These are phyloP conservation scores for Gastrodia elata DNA, from an alignment of 106 monocot species.

Conservation along the genomic window DNA sequence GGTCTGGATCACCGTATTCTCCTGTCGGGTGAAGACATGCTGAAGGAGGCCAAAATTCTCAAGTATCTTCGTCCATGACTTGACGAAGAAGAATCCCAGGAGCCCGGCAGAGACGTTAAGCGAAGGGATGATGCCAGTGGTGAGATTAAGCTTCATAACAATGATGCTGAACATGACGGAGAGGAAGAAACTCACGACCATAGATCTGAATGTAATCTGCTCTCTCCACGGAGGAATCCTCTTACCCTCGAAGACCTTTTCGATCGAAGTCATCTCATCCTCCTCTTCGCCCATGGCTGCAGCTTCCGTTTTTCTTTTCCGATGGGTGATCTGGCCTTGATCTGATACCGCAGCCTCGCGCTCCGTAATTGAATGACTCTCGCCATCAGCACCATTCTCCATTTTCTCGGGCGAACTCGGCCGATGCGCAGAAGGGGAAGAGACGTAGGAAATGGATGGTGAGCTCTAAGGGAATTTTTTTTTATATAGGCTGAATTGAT, in stretches of 20 bases:
- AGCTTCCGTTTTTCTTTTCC: background rate
- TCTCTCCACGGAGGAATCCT: slow-evolving; percentile 3
- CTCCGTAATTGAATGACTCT: background rate
- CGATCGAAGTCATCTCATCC: slow-evolving; percentile 8
- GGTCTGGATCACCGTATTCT: slow-evolving; percentile 85
- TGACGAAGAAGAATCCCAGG: slow-evolving; percentile 76
- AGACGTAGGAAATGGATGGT: background rate
- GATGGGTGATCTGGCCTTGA: slow-evolving; percentile 5
- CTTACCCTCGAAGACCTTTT: slow-evolving; percentile 12
- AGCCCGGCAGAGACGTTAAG: slow-evolving; percentile 84
- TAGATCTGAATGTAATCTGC: slow-evolving; percentile 6
- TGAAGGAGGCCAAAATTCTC: slow-evolving; percentile 37
- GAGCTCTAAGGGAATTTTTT: too few relatives aligned
- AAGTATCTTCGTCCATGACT: slow-evolving; percentile 43
- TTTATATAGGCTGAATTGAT: background rate
- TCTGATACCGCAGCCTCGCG: slow-evolving; percentile 2
- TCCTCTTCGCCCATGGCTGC: background rate
- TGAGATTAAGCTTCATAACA: slow-evolving; percentile 80
- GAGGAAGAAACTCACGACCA: slow-evolving; percentile 11
- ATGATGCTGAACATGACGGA: slow-evolving; percentile 59
- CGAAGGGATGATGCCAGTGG: slow-evolving; percentile 82
- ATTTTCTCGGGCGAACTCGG: background rate
- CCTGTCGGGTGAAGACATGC: slow-evolving; percentile 66
- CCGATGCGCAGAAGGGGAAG: background rate
- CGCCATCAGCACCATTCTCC: background rate